Percentiles rank a stretch among this genome's conserved stretches.
Conservation (phyloP, 176 grass and related monocot species). For the Triticum monococcum region DNA sequence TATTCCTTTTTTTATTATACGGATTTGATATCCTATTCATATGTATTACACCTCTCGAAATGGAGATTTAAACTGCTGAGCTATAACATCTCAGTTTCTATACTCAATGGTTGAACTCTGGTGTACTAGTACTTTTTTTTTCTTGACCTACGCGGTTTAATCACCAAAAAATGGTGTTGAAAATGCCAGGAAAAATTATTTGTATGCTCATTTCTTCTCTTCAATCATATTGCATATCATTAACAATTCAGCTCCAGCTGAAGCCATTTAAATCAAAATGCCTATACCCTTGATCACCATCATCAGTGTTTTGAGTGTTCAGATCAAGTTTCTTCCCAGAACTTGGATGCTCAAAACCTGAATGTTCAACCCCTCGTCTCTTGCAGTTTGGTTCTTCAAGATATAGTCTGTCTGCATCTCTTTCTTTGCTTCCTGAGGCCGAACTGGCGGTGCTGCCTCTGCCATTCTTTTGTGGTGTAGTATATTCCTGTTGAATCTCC, state of each 20-base stretch:
- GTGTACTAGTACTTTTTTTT: background rate
- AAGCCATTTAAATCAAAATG: conserved; percentile 94
- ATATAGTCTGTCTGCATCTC: conserved; percentile 37
- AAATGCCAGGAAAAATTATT: conserved; percentile 31
- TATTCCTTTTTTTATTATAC: background rate
- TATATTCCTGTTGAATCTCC: conserved; percentile 31
- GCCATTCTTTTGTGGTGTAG: conserved; percentile 40
- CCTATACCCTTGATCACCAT: conserved; percentile 57
- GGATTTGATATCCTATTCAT: background rate
- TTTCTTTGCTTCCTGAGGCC: conserved; percentile 47
- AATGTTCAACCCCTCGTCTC: conserved; percentile 36
- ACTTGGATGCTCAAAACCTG: conserved; percentile 44
- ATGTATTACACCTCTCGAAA: background rate
- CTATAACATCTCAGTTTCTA: background rate
- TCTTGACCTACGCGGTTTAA: background rate
- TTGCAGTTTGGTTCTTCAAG: conserved; percentile 47
- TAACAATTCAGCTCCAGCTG: conserved; percentile 76
- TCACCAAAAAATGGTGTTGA: background rate
- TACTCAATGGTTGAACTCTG: conserved; percentile 13
- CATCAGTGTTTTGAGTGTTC: conserved; percentile 67
- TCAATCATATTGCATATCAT: conserved; percentile 32
- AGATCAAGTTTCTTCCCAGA: conserved; percentile 62
- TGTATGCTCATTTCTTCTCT: conserved; percentile 11
- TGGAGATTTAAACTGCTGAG: conserved; percentile 3
- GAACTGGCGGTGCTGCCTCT: conserved; percentile 49